These are phyloP conservation scores for Paraphaeosphaeria minitans DNA, from an alignment of 2,329 filamentous ascomycete species.

Conservation along the genomic window DNA sequence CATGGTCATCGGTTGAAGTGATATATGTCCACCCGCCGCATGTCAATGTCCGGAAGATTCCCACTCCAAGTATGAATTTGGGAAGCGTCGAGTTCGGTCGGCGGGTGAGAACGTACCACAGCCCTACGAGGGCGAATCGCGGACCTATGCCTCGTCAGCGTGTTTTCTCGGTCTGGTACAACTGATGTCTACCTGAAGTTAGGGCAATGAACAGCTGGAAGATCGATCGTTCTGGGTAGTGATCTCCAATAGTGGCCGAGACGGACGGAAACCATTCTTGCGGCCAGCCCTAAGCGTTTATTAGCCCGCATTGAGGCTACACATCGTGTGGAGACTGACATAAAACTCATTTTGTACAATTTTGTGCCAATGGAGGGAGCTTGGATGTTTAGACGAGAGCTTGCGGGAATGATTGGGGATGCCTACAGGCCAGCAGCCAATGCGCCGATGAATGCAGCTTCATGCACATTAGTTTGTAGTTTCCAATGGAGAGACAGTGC, in stretches of 20 bases:
- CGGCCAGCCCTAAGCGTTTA: conserved; percentile 57
- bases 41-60: conserved; percentile 85
- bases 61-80: conserved; percentile 78
- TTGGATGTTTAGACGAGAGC: conserved; percentile 34
- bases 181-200: conserved; percentile 71
- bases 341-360: conserved; percentile 98
- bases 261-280: conserved; percentile 97
- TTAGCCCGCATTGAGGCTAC: conserved; percentile 17
- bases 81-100: conserved; percentile 76
- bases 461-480: conserved; percentile 15
- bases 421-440: conserved; percentile 71
- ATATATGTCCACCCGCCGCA: conserved; percentile 99
- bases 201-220: conserved; percentile 98
- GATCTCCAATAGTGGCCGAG: conserved; percentile 94
- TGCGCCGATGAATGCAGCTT: conserved; percentile 85
- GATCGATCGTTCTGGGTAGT: conserved; percentile 93
- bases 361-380: conserved; percentile 87
- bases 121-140: conserved; percentile 84
- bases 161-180: not conserved
- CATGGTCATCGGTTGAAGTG: conserved; percentile 96
- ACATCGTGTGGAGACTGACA: conserved; percentile 42
- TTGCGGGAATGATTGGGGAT: conserved; percentile 14
- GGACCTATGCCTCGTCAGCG: conserved; percentile 64
- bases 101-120: conserved; percentile 90
- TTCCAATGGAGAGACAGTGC: not conserved